Percentiles rank a stretch among this genome's conserved stretches.
These are phyloP conservation scores for Rubus idaeus DNA, from an alignment of 306 rosid species.

Conservation along the genomic window DNA sequence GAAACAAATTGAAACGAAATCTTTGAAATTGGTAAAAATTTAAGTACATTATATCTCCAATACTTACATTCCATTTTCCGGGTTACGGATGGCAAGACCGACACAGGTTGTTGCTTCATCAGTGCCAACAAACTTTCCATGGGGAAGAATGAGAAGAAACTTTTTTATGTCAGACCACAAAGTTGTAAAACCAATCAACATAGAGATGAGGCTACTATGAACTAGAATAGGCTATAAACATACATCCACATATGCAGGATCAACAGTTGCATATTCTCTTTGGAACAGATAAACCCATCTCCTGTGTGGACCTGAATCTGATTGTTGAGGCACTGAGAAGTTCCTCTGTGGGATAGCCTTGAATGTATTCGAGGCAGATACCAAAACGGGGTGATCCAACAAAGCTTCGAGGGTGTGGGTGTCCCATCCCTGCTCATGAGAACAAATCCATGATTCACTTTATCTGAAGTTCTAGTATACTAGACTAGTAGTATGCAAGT, in stretches of 20 bases:
- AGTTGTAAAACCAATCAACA: background rate
- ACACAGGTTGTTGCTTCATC: slow-evolving; percentile 98
- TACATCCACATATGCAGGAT: slow-evolving; percentile 70
- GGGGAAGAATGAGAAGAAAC: background rate
- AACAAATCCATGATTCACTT: background rate
- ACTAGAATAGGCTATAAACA: background rate
- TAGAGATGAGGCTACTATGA: background rate
- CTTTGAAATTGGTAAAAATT: slow-evolving; percentile 2
- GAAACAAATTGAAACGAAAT: background rate
- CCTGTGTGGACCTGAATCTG: slow-evolving; percentile 39
- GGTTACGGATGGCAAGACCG: slow-evolving; percentile 70
- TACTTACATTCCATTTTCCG: slow-evolving; percentile 68
- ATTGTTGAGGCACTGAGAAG: slow-evolving; percentile 47
- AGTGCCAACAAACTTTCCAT: slow-evolving; percentile 74
- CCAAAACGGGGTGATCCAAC: slow-evolving; percentile 52
- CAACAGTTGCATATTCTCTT: slow-evolving; percentile 80
- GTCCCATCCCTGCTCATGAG: slow-evolving; percentile 52
- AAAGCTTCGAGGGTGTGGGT: slow-evolving; percentile 49
- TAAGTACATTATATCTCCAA: slow-evolving; percentile 10
- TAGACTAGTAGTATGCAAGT: too few relatives aligned
- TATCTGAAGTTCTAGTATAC: too few relatives aligned
- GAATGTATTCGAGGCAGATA: slow-evolving; percentile 51
- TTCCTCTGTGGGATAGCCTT: slow-evolving; percentile 55
- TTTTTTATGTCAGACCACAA: background rate
- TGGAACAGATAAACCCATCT: slow-evolving; percentile 84